Percentiles rank a stretch among this genome's conserved stretches.
Conservation (phyloP, 2,329 filamentous ascomycete species). For the Aureobasidium sp. region DNA sequence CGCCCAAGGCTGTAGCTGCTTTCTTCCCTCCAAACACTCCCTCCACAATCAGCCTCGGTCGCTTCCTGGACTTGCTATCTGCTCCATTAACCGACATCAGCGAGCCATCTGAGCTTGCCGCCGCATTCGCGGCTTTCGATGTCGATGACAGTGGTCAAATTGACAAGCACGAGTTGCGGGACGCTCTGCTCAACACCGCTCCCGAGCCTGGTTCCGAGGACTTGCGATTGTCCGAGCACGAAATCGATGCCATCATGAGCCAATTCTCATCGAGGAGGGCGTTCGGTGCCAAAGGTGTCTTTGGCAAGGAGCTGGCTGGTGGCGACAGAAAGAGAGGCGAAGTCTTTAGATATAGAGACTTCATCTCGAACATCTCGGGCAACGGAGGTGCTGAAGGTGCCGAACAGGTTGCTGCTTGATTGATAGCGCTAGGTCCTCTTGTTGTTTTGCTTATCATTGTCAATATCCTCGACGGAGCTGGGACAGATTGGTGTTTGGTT, state of each 20-base stretch:
- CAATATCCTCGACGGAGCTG: neutral
- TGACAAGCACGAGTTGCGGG: constrained; percentile 70
- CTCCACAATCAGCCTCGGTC: constrained; percentile 70
- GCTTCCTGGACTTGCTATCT: constrained; percentile 76
- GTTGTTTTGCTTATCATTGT: neutral
- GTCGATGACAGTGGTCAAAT: constrained; percentile 92
- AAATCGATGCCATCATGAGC: constrained; percentile 79
- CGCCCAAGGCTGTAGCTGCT: constrained; percentile 57
- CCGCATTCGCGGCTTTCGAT: constrained; percentile 91
- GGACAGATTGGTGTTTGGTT: neutral
- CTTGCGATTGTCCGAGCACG: constrained; percentile 54
- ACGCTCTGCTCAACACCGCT: constrained; percentile 72
- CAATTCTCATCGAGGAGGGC: constrained; percentile 78
- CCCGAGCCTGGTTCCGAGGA: constrained; percentile 60
- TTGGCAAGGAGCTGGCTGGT: constrained; percentile 34
- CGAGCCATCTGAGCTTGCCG: constrained; percentile 68
- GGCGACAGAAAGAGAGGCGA: constrained; percentile 56
- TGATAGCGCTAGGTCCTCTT: neutral
- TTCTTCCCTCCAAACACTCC: constrained; percentile 62
- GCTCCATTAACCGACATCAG: constrained; percentile 65
- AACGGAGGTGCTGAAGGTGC: constrained; percentile 22
- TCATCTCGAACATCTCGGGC: constrained; percentile 52
- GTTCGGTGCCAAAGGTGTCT: constrained; percentile 55
- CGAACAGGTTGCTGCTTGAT: neutral
- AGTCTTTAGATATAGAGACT: constrained; percentile 89